These are phyloP conservation scores for Metschnikowia amazonensis DNA, from an alignment of 805 yeast genomes.

Conservation along the genomic window DNA sequence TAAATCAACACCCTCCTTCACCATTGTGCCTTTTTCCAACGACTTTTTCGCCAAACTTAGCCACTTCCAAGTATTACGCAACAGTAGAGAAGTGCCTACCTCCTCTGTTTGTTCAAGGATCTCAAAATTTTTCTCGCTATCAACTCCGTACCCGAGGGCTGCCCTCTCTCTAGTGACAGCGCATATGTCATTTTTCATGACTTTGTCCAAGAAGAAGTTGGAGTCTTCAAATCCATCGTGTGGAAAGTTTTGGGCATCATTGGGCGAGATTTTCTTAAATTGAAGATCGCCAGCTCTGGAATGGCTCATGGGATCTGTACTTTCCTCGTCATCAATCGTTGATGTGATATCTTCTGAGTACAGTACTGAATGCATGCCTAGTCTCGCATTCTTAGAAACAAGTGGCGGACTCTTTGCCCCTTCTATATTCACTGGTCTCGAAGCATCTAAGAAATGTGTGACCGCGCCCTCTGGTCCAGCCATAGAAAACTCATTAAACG, in stretches of 20 bases:
- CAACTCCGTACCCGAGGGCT: slow-evolving; percentile 63
- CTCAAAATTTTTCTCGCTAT: slow-evolving; percentile 59
- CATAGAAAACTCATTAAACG: slow-evolving; percentile 61
- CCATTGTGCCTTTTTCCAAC: slow-evolving; percentile 62
- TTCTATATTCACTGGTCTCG: background rate
- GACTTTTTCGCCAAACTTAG: slow-evolving; percentile 65
- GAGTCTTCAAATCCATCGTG: slow-evolving; percentile 13
- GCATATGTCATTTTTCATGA: slow-evolving; percentile 71
- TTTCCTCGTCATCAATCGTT: slow-evolving; percentile 30
- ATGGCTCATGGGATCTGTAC: slow-evolving; percentile 14
- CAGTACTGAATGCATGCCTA: background rate
- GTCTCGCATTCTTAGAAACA: background rate
- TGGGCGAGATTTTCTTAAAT: slow-evolving; percentile 5
- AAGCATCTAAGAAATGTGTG: slow-evolving; percentile 39
- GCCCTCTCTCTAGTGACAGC: slow-evolving; percentile 71
- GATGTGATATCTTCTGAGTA: slow-evolving; percentile 27
- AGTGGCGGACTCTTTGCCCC: background rate
- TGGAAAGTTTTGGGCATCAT: background rate
- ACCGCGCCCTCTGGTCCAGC: slow-evolving; percentile 56
- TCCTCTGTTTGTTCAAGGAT: slow-evolving; percentile 51
- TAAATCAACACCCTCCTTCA: slow-evolving; percentile 66
- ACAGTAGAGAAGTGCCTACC: slow-evolving; percentile 47
- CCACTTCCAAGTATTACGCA: slow-evolving; percentile 91
- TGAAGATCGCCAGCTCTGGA: background rate
- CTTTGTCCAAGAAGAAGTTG: slow-evolving; percentile 28